phyloP scores from a whole-genome alignment of 2,329 filamentous ascomycete genomes.

The Microthyrium microscopicum region DNA sequence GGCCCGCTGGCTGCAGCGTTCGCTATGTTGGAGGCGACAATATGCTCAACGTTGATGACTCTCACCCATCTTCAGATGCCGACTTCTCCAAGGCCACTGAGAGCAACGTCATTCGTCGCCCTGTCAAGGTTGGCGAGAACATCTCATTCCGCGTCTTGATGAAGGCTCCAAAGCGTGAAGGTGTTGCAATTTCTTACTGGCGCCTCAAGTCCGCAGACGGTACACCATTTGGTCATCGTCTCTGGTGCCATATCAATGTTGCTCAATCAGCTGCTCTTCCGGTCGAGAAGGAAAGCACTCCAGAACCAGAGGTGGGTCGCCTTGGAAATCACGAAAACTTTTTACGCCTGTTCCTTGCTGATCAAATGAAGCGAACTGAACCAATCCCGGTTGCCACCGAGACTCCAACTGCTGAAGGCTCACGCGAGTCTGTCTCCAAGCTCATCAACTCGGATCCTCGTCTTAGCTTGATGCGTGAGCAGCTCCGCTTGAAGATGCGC shows the following conservation, averaged over 20 bases:
- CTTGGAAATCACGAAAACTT: conserved; percentile 2
- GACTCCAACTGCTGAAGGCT: conserved; percentile 1
- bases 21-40: conserved; percentile 88
- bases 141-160: conserved; percentile 70
- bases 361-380: no score
- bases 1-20: conserved; percentile 81
- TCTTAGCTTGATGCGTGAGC: no score
- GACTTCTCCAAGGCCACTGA: conserved; percentile 66
- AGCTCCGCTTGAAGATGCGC: not conserved
- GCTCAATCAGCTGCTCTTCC: conserved; percentile 9
- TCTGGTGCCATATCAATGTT: conserved; percentile 88
- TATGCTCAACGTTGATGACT: conserved; percentile 81
- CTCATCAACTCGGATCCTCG: no score
- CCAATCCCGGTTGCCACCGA: no score
- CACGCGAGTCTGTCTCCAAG: conserved; percentile 1
- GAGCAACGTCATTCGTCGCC: conserved; percentile 57
- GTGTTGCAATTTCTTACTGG: conserved; percentile 90
- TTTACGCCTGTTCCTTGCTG: no score
- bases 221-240: conserved; percentile 71
- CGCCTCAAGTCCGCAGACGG: conserved; percentile 71
- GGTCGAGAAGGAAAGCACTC: conserved; percentile 5
- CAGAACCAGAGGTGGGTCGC: conserved; percentile 7
- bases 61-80: conserved; percentile 58
- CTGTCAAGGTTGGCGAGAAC: conserved; percentile 57
- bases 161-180: conserved; percentile 59